A percentile compares a stretch with the other conserved stretches of the same genome.
Evolutionary conservation across 2,329 filamentous ascomycete genomes (phyloP).

Genomic region (Chaetomium olivaceum): DNA sequence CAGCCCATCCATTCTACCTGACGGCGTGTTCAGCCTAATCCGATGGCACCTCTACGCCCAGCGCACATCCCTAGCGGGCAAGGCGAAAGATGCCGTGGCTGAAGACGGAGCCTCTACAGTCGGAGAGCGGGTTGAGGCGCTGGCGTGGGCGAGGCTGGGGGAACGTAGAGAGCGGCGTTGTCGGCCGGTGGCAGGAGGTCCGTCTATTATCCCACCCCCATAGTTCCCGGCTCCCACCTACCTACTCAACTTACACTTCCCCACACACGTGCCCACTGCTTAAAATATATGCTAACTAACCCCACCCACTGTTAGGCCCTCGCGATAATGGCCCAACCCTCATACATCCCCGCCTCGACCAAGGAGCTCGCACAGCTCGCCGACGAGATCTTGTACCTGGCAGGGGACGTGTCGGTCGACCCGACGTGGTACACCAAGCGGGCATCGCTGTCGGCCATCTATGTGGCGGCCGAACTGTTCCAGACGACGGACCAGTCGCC

Average conservation of each 20-base stretch:
- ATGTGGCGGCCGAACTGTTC: slow-evolving; percentile 79
- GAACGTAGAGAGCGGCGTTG: slow-evolving; percentile 63
- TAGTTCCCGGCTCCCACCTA: too few relatives aligned
- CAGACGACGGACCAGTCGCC: slow-evolving; percentile 86
- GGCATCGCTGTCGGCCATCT: slow-evolving; percentile 56
- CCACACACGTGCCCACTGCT: slow-evolving; percentile 3
- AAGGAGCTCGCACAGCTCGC: slow-evolving; percentile 76
- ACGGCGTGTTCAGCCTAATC: slow-evolving; percentile 76
- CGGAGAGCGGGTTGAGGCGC: slow-evolving; percentile 61
- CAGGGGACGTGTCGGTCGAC: slow-evolving; percentile 81
- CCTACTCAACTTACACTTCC: too few relatives aligned
- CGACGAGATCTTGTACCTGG: slow-evolving; percentile 91
- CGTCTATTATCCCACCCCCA: too few relatives aligned
- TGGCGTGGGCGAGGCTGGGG: slow-evolving; percentile 78
- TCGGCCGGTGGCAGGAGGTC: slow-evolving; percentile 85
- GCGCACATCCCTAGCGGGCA: slow-evolving; percentile 58
- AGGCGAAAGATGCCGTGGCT: slow-evolving; percentile 42
- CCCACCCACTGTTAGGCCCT: slow-evolving; percentile 61
- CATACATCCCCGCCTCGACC: slow-evolving; percentile 72
- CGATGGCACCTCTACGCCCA: slow-evolving; percentile 72
- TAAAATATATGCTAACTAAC: neutral
- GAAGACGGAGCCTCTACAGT: slow-evolving; percentile 38
- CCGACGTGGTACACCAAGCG: slow-evolving; percentile 79
- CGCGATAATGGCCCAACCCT: slow-evolving; percentile 84
- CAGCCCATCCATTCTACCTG: slow-evolving; percentile 77